Evolutionary conservation across 192 early-diverging fungal genomes (phyloP).

Genomic region (Coemansia aciculifera): DNA sequence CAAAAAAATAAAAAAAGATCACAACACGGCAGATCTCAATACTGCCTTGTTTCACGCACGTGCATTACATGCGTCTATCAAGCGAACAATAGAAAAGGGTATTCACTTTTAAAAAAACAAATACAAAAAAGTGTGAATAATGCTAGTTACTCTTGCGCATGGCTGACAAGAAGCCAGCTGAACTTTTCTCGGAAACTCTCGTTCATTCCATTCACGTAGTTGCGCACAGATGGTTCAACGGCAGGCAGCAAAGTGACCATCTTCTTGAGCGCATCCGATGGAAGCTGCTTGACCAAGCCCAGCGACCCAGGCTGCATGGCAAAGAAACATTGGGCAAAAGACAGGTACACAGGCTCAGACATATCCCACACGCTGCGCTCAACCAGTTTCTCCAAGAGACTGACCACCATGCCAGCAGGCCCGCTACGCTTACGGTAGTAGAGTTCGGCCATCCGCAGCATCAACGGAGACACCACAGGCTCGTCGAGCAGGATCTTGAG

Average conservation of each 20-base stretch:
- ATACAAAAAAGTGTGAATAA: neutral
- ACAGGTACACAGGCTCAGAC: constrained; percentile 16
- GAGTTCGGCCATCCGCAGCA: constrained; percentile 36
- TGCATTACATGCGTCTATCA: constrained; percentile 4
- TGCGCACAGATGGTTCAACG: constrained; percentile 11
- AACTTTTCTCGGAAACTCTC: constrained; percentile 23
- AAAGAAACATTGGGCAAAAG: constrained; percentile 24
- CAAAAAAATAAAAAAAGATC: neutral
- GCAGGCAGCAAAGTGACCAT: constrained; percentile 21
- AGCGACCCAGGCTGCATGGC: constrained; percentile 38
- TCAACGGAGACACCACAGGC: constrained; percentile 29
- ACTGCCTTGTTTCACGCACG: neutral
- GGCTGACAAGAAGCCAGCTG: constrained; percentile 24
- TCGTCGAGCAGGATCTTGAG: constrained; percentile 36
- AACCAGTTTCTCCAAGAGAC: constrained; percentile 25
- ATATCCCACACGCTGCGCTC: constrained; percentile 48
- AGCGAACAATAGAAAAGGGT: neutral
- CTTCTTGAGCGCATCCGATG: constrained; percentile 24
- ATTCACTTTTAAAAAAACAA: constrained; percentile 1
- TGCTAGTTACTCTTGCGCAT: neutral
- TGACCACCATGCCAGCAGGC: constrained; percentile 27
- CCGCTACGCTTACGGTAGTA: constrained; percentile 22
- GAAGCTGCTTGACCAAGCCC: constrained; percentile 30
- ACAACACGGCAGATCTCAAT: neutral
- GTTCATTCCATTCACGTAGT: constrained; percentile 44